phyloP scores from a whole-genome alignment of 805 yeast genomes.

The Metschnikowia similis region DNA sequence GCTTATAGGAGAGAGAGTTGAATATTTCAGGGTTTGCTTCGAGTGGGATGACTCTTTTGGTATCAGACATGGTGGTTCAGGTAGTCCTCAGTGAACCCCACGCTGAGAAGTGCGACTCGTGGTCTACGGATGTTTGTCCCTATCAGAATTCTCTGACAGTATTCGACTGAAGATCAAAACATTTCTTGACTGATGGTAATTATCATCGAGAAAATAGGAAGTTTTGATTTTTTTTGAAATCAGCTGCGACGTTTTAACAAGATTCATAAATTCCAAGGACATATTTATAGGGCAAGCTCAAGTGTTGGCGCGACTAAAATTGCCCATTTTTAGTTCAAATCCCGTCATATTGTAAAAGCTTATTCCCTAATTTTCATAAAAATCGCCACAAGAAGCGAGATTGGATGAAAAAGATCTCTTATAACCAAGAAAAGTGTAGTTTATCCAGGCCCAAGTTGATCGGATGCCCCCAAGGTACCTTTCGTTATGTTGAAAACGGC shows the following conservation, averaged over 20 bases:
- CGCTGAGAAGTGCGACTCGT: background rate
- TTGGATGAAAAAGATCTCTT: too few relatives aligned
- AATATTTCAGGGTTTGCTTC: conserved; percentile 90
- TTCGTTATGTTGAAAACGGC: background rate
- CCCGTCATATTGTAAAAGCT: too few relatives aligned
- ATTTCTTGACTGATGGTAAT: background rate
- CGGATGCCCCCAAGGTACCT: background rate
- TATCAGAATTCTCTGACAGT: background rate
- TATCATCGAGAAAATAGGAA: too few relatives aligned
- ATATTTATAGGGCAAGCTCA: too few relatives aligned
- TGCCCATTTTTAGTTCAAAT: too few relatives aligned
- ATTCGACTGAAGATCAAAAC: background rate
- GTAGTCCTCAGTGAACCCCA: background rate
- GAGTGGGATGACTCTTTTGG: conserved; percentile 62
- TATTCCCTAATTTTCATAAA: too few relatives aligned
- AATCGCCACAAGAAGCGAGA: too few relatives aligned
- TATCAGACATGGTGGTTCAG: conserved; percentile 11
- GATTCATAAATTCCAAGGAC: too few relatives aligned
- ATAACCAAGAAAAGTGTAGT: background rate
- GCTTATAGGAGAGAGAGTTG: conserved; percentile 55
- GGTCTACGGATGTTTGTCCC: background rate
- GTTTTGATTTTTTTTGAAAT: background rate
- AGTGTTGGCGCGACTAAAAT: too few relatives aligned
- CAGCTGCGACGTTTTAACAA: too few relatives aligned
- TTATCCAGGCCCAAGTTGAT: background rate